Evolutionary conservation across 805 yeast genomes (phyloP), one percentile per base, ranked within the genome.

Genomic region (Scheffersomyces coipomensis): DNA sequence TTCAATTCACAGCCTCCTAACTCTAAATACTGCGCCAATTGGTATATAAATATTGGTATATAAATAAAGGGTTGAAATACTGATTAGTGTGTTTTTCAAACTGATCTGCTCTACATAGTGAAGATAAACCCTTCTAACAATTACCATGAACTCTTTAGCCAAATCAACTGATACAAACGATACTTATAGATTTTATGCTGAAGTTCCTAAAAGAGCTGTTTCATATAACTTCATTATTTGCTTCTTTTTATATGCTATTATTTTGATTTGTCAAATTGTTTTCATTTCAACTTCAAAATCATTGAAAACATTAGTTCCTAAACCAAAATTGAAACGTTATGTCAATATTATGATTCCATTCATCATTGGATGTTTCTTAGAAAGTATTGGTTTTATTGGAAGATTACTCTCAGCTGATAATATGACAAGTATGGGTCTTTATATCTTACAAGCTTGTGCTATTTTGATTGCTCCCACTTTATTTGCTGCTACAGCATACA

Each of bases 401-500:
- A 52, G 64, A 45, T 31, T 40, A 15, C 19, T 44, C 3, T 52
- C 58, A 5, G 30, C 38, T 21, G 15, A 37, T 7, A 19, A 56
- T 33, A 19, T 21, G 18, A 27, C 38, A 2, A 24, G 32, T 1
- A 15, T 52, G 12, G 26, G 29, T 3, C 53, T 61, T 1, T 62
- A 49, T 39, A 40, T 55, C 29, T 44, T 52, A 4, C 64, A 62
- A 43, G 30, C 53, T 1, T 40, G 57, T 15, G 42, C 55, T 10
- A 30, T 62, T 26, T 45, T 60, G 29, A 43, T 62, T 23, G 61
- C 65, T 0, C 67, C 68, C 3, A 49, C 64, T 1, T 45, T 61
- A 11, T 50, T 53, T 35, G 59, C 64, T 2, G 66, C 62, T 1
- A 40, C 62, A 1, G 53, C 60, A 18, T 62, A 63, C 38, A 58